phyloP scores from a whole-genome alignment of 2,329 filamentous ascomycete genomes.

The Nemania sp. region DNA sequence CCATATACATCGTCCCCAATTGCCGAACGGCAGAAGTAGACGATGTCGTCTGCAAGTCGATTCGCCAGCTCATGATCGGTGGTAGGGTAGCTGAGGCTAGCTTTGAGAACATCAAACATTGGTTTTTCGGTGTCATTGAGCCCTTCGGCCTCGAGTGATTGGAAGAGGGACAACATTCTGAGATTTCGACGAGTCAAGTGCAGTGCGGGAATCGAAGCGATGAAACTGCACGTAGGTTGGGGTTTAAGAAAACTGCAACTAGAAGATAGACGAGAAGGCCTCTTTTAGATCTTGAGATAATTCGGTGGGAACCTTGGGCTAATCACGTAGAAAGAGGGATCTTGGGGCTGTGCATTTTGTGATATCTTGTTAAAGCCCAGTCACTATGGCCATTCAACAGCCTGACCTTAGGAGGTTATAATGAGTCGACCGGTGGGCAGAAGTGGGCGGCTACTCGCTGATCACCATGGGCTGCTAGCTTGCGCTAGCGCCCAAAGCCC shows the following conservation, averaged over 20 bases:
- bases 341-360: too few species aligned
- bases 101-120: constrained; percentile 5
- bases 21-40: constrained; percentile 6
- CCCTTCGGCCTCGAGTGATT: constrained; percentile 1
- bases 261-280: background rate
- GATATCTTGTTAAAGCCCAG: too few species aligned
- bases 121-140: background rate
- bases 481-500: too few species aligned
- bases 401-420: too few species aligned
- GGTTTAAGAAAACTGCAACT: background rate
- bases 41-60: constrained; percentile 6
- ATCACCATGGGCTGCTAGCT: too few species aligned
- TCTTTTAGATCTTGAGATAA: background rate
- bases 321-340: too few species aligned
- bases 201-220: background rate
- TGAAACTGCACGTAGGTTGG: background rate
- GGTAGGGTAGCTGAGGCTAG: constrained; percentile 4
- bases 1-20: background rate
- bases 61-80: background rate
- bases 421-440: too few species aligned
- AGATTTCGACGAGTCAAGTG: background rate
- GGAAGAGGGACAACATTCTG: constrained; percentile 8
- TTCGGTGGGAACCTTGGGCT: too few species aligned
- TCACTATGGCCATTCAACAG: too few species aligned
- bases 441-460: too few species aligned